phyloP scores from a whole-genome alignment of 2,329 filamentous ascomycete species.

The Epichloe bromicola region DNA sequence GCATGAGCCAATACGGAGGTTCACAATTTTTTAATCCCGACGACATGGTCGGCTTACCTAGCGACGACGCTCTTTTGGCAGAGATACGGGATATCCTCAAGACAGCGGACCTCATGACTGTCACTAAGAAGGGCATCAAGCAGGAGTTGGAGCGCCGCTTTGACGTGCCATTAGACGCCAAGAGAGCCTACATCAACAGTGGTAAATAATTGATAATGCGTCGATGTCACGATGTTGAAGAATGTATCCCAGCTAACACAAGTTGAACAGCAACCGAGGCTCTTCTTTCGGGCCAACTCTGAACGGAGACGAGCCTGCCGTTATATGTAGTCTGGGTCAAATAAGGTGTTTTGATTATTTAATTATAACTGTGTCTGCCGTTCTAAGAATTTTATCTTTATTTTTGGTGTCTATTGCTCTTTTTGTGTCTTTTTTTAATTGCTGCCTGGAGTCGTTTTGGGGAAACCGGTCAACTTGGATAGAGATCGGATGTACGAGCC shows the following conservation, averaged over 20 bases:
- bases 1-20: conserved; percentile 48
- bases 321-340: neutral
- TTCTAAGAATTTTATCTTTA: neutral
- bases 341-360: neutral
- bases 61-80: conserved; percentile 76
- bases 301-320: conserved; percentile 14
- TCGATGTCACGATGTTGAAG: too few relatives aligned
- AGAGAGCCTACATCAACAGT: conserved; percentile 87
- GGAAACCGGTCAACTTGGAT: neutral
- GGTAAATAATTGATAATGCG: conserved; percentile 42
- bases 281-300: conserved; percentile 64
- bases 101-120: conserved; percentile 89
- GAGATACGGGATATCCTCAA: conserved; percentile 91
- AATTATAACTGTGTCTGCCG: neutral
- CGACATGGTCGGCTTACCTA: conserved; percentile 65
- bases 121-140: conserved; percentile 98
- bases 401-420: neutral
- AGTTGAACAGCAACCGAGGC: conserved; percentile 54
- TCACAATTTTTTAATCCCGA: conserved; percentile 48
- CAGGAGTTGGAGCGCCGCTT: conserved; percentile 83
- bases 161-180: conserved; percentile 70
- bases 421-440: neutral
- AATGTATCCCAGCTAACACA: neutral
- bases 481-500: neutral
- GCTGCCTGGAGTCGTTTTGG: neutral